phyloP scores from a whole-genome alignment of 352 stramenopile species.

The Elongisporangium prolatum region DNA sequence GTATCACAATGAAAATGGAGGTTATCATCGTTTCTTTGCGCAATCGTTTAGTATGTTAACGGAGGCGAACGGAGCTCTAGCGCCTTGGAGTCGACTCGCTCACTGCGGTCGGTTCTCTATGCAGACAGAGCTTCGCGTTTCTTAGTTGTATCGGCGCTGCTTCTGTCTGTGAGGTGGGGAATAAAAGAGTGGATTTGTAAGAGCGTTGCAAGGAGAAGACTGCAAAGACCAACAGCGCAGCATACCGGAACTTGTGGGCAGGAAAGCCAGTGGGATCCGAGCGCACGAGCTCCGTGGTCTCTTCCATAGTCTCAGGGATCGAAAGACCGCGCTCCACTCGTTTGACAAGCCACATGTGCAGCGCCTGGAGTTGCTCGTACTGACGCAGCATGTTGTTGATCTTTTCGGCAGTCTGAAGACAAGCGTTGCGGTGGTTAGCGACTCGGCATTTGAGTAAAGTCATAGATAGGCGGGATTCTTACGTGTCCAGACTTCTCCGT shows the following conservation, averaged over 20 bases:
- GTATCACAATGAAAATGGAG: background rate
- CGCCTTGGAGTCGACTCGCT: background rate
- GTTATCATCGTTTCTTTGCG: background rate
- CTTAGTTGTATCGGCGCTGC: conserved; percentile 56
- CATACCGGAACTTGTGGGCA: conserved; percentile 75
- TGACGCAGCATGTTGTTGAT: conserved; percentile 86
- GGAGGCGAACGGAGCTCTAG: background rate
- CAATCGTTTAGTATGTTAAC: background rate
- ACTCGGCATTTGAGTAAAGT: background rate
- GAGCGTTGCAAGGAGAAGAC: conserved; percentile 8
- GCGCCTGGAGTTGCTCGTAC: conserved; percentile 73
- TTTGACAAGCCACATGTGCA: conserved; percentile 78
- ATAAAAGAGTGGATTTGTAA: background rate
- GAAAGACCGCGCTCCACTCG: conserved; percentile 69
- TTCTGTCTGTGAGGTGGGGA: conserved; percentile 36
- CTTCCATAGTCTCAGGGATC: conserved; percentile 70
- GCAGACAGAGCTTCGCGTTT: background rate
- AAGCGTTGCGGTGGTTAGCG: background rate
- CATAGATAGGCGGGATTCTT: conserved; percentile 12
- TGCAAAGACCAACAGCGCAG: background rate
- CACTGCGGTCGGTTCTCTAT: background rate
- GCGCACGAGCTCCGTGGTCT: conserved; percentile 77
- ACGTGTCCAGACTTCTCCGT: conserved; percentile 79
- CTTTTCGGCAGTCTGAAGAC: conserved; percentile 60
- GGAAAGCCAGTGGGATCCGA: conserved; percentile 84